Base-by-base conservation (phyloP, 129 eudicot species). In the Helianthus annuus region DNA sequence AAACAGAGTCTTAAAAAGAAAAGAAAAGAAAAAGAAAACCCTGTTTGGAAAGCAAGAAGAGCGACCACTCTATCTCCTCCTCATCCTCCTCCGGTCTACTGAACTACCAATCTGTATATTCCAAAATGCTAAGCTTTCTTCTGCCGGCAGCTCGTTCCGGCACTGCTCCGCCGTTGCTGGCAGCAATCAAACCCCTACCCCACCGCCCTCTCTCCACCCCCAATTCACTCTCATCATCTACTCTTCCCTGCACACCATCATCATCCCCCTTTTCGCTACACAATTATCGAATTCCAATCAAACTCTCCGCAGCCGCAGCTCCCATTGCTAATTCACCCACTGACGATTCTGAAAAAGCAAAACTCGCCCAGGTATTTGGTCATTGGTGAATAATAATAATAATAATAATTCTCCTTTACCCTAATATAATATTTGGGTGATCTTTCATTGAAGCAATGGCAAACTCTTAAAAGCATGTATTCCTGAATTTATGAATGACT, bases 351-450 rank as follows among this genome's bases (percentile, higher is more conserved):
- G 97, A 89, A 10, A 79, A 80, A 56, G 90, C 92, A 58, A 93
- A 93, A 67, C 89, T 93, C 54, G 89, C 97, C 69, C 96, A 89
- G 98, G 98, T 92, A 56, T 19, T 5, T 66, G n/a, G 5, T 68
- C 0, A n/a, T n/a, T n/a, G n/a, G n/a, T n/a, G n/a, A n/a, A n/a
- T n/a, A n/a, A n/a, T n/a, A n/a, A n/a, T n/a, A n/a, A n/a, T n/a
- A 36, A 32, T n/a, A 1, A 24, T 10, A 3, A 6, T 61, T 54
- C 32, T 9, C 7, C 11, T 10, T 54, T 54, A 2, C 13, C 10
- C 29, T 24, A 4, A 54, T 17, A 19, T 19, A 19, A 19, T 19
- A 19, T 19, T 19, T 19, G 22, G 22, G 22, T 19, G 52, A 53
- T 69, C 52, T 27, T 70, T 24, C 24, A 55, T 19, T 42, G 56